Conservation (phyloP, 2,329 filamentous ascomycete genomes). For the Fusarium phyllophilum region DNA sequence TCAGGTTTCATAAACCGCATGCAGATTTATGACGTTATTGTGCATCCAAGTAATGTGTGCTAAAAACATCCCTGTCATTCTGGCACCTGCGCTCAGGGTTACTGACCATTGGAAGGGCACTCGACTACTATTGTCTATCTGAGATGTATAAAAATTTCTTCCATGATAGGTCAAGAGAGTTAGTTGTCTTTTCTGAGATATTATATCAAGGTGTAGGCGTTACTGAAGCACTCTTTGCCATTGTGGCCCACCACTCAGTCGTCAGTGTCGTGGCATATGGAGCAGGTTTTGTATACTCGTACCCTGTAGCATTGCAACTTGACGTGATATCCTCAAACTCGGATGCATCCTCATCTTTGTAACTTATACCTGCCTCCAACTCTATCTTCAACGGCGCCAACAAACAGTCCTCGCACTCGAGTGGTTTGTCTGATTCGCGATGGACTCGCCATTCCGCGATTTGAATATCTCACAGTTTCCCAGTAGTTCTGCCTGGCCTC, state of each 20-base stretch:
- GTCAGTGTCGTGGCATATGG: background rate
- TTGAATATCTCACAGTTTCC: background rate
- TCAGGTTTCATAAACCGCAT: conserved; percentile 21
- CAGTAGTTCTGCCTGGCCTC: background rate
- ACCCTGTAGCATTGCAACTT: background rate
- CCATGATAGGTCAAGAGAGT: background rate
- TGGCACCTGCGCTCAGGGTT: no score
- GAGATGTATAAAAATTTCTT: background rate
- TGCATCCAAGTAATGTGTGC: conserved; percentile 17
- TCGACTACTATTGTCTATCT: background rate
- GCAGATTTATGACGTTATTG: conserved; percentile 33
- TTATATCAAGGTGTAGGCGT: background rate
- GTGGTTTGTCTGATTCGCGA: background rate
- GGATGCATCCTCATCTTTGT: background rate
- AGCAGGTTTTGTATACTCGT: background rate
- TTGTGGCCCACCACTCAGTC: background rate
- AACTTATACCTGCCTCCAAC: background rate
- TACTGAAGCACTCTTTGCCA: background rate
- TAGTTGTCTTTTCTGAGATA: background rate
- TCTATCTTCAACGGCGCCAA: background rate
- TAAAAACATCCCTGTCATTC: conserved; percentile 10
- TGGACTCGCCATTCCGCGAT: background rate
- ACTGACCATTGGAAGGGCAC: no score
- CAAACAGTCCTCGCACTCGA: background rate
- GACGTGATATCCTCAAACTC: background rate